phyloP scores from a whole-genome alignment of 257 asterid genomes.

The Craterostigma plantagineum region DNA sequence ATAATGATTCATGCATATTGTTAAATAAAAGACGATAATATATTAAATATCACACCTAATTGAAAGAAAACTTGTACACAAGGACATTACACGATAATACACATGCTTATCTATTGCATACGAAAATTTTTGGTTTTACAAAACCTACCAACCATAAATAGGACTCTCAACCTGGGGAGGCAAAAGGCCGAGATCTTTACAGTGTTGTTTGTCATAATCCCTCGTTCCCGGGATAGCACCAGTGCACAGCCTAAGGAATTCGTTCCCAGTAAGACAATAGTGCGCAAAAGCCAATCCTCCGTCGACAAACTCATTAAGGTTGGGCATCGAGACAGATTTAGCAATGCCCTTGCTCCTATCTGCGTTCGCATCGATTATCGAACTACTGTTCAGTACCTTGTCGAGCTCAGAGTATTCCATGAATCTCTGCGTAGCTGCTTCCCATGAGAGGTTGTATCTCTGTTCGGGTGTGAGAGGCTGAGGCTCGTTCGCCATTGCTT shows the following conservation, averaged over 20 bases:
- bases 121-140: no score
- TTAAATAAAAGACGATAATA: no score
- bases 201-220: conserved; percentile 58
- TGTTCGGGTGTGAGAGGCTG: conserved; percentile 79
- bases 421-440: conserved; percentile 93
- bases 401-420: conserved; percentile 72
- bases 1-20: no score
- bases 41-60: no score
- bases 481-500: conserved; percentile 88
- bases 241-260: conserved; percentile 68
- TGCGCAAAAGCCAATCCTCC: conserved; percentile 88
- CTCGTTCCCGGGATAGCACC: conserved; percentile 80
- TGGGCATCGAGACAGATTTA: conserved; percentile 54
- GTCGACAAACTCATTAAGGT: conserved; percentile 49
- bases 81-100: no score
- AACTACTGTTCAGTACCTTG: conserved; percentile 23
- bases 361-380: conserved; percentile 9
- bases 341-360: conserved; percentile 17
- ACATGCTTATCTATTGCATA: no score
- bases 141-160: conserved; percentile 78
- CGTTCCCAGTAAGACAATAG: conserved; percentile 75
- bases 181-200: conserved; percentile 59
- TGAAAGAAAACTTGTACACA: no score
- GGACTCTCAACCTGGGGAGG: conserved; percentile 92
- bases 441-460: conserved; percentile 78